Evolutionary conservation across 108 stramenopile genomes (phyloP).

Genomic region (Fragilaria radians): DNA sequence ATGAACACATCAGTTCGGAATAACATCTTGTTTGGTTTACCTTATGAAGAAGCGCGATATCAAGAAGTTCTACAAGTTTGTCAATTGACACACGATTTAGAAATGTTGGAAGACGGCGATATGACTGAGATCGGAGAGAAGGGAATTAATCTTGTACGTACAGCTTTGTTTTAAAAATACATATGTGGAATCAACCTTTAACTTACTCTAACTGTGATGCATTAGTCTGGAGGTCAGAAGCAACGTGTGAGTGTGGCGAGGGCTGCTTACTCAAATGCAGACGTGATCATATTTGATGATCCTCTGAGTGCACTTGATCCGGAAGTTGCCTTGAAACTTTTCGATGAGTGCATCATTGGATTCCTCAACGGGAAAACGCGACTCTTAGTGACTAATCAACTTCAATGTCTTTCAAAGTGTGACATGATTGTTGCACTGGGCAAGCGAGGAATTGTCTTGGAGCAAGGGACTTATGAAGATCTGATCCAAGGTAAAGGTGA

Average conservation of each 20-base stretch:
- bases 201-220: neutral
- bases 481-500: conserved; percentile 56
- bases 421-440: conserved; percentile 66
- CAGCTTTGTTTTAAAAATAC: no score
- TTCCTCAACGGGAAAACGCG: conserved; percentile 69
- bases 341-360: conserved; percentile 65
- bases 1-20: conserved; percentile 88
- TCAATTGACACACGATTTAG: conserved; percentile 66
- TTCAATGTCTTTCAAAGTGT: conserved; percentile 65
- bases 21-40: conserved; percentile 87
- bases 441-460: conserved; percentile 56
- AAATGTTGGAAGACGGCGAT: conserved; percentile 66
- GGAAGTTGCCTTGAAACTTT: conserved; percentile 72
- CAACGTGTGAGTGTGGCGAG: conserved; percentile 67
- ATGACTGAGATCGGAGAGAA: conserved; percentile 91
- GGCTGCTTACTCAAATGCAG: conserved; percentile 75
- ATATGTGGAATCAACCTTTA: conserved; percentile 9
- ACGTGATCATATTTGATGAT: conserved; percentile 82
- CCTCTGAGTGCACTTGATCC: conserved; percentile 80
- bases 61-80: conserved; percentile 66
- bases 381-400: conserved; percentile 87
- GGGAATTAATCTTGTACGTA: conserved; percentile 72
- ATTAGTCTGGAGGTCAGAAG: conserved; percentile 43
- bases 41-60: conserved; percentile 71
- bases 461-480: conserved; percentile 62